Evolutionary conservation across 768 basidiomycete species (phyloP).

Genomic region (Naganishia antarctica): DNA sequence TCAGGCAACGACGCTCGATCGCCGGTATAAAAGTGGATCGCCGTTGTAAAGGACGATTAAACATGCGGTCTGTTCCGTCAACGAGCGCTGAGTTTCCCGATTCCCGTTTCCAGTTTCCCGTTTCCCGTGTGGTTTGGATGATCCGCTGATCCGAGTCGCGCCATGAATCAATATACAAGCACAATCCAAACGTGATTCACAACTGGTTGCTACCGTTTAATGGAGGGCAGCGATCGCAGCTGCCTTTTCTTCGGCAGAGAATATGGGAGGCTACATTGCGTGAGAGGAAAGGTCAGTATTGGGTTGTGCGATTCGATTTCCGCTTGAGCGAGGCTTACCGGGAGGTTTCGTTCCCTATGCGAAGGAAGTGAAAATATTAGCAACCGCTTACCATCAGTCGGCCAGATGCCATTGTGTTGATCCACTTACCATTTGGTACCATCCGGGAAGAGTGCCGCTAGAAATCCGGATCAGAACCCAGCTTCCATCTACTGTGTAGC

Average conservation of each 20-base stretch:
- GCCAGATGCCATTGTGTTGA: too few relatives aligned
- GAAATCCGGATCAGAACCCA: not conserved
- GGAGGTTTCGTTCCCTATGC: slow-evolving; percentile 49
- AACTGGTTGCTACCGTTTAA: not conserved
- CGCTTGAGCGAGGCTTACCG: slow-evolving; percentile 36
- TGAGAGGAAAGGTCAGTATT: not conserved
- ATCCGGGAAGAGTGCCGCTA: slow-evolving; percentile 76
- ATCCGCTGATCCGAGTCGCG: too few relatives aligned
- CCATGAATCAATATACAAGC: slow-evolving; percentile 9
- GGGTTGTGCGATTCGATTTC: not conserved
- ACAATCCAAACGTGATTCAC: not conserved
- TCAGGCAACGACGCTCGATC: too few relatives aligned
- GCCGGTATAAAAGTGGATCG: too few relatives aligned
- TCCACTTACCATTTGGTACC: slow-evolving; percentile 71
- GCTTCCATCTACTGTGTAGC: slow-evolving; percentile 6
- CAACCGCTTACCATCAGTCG: not conserved
- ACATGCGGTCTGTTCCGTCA: too few relatives aligned
- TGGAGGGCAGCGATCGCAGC: slow-evolving; percentile 28
- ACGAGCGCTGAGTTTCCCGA: too few relatives aligned
- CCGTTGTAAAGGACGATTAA: too few relatives aligned
- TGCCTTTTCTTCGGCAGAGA: slow-evolving; percentile 43
- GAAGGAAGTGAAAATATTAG: not conserved
- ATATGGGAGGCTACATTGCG: slow-evolving; percentile 43
- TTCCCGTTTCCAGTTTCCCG: too few relatives aligned
- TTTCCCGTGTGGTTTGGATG: too few relatives aligned